These are phyloP conservation scores for Penicillium sp. DNA, from an alignment of 2,329 filamentous ascomycete species.

Conservation along the genomic window DNA sequence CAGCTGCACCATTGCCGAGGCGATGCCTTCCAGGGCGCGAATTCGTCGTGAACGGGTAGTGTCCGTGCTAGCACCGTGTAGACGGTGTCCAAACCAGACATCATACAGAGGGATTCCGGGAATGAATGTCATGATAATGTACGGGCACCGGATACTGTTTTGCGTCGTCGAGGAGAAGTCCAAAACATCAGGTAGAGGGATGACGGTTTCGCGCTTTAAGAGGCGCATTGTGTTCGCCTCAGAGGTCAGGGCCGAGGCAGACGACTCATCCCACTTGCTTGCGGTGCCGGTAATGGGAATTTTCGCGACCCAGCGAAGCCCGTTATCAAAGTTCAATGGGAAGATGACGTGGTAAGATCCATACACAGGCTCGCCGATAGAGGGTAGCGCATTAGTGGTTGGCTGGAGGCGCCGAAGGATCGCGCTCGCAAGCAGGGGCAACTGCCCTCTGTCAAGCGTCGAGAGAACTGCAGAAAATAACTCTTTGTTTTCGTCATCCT, in stretches of 20 bases:
- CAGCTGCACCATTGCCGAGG: constrained; percentile 20
- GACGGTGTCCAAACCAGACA: constrained; percentile 25
- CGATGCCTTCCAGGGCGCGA: constrained; percentile 15
- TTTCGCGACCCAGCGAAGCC: constrained; percentile 5
- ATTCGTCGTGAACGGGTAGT: constrained; percentile 5
- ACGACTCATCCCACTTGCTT: constrained; percentile 3
- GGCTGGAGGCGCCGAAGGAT: constrained; percentile 3
- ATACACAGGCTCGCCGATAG: constrained; percentile 6
- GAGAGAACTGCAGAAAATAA: constrained; percentile 4
- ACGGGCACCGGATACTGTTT: constrained; percentile 24
- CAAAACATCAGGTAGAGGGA: constrained; percentile 29
- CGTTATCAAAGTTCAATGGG: constrained; percentile 2
- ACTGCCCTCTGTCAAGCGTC: constrained; percentile 2
- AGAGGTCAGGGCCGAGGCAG: constrained; percentile 10
- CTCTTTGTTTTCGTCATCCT: constrained; percentile 2
- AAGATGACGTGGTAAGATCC: constrained; percentile 7
- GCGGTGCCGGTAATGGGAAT: constrained; percentile 1
- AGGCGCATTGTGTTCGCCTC: constrained; percentile 30
- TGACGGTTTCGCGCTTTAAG: constrained; percentile 26
- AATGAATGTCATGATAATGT: constrained; percentile 26
- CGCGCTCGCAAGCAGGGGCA: constrained; percentile 4
- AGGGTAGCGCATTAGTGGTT: constrained; percentile 3
- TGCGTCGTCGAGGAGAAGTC: constrained; percentile 23
- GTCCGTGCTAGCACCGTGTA: background rate
- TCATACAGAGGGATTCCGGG: constrained; percentile 20